Evolutionary conservation across 208 protist species (phyloP), one percentile per base, ranked within the genome.

Genomic region (Zelonia costaricensis): DNA sequence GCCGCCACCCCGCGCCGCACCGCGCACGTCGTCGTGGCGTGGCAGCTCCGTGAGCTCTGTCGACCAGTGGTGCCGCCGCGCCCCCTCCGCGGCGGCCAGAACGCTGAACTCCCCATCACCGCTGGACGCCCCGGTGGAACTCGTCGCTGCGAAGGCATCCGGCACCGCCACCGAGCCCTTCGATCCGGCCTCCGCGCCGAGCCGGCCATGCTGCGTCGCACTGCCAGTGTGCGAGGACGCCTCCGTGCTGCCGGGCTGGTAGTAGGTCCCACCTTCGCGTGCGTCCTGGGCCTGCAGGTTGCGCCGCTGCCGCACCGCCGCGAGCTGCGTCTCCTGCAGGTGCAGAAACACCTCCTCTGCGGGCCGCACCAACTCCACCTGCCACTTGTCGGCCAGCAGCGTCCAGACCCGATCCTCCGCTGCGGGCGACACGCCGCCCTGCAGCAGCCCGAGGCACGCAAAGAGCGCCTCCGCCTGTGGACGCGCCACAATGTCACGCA

Each of bases 281-380:
- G 25, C 8, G 39, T 61, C 55, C 9, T 27, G 55, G 18, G 25
- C 25, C 10, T 27, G 13, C 39, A 76, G 18, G 4, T 43, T 31
- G 10, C 80, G 80, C 13, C 39, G 45, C 20, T 42, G 46, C 1
- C 68, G 76, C 55, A 88, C 78, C n/a, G 73, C 54, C 4, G 52
- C 42, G 23, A 88, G 63, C 42, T 84, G 69, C 49, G 68, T 38
- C 25, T 28, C 9, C 43, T 88, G 85, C 30, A 57, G 44, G 31
- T 60, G 3, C 16, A 69, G 33, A 45, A 92, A 86, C 18, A 35
- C 35, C 16, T 27, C 18, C 38, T 76, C 60, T 23, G 60, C 16
- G 6, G 82, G 75, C 5, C 54, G 38, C 7, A 89, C n/a, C 12
- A 83, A 62, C 60, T 92, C 86, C 15, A 18, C 42, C 31, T n/a